A percentile compares a stretch with the other conserved stretches of the same genome.
These are phyloP conservation scores for Erysimum cheiranthoides DNA, from an alignment of 345 rosid genomes.

Conservation along the genomic window DNA sequence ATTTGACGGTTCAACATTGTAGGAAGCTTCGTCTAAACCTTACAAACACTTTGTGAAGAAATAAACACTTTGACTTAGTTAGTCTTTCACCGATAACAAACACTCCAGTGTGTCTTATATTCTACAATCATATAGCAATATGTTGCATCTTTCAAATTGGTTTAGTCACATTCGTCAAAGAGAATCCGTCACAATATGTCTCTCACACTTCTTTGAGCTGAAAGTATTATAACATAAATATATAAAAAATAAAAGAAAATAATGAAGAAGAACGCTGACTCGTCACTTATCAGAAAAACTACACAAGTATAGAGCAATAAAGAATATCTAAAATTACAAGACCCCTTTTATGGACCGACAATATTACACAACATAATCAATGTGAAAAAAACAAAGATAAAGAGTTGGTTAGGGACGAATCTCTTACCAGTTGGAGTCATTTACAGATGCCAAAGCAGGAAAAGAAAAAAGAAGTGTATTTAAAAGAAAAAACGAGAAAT, in stretches of 20 bases:
- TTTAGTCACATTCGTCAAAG: background rate
- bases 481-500: slow-evolving; percentile 22
- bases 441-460: slow-evolving; percentile 42
- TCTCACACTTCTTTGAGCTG: background rate
- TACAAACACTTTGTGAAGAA: slow-evolving; percentile 4
- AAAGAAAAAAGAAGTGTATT: slow-evolving; percentile 4
- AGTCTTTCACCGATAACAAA: slow-evolving; percentile 1
- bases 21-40: slow-evolving; percentile 20
- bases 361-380: slow-evolving; percentile 30
- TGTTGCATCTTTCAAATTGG: background rate
- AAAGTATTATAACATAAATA: too few relatives aligned
- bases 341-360: slow-evolving; percentile 15
- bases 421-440: slow-evolving; percentile 40
- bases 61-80: background rate
- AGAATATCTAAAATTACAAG: slow-evolving; percentile 35
- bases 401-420: slow-evolving; percentile 32
- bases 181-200: background rate
- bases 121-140: background rate
- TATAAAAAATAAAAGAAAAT: background rate
- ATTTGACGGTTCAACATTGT: slow-evolving; percentile 20
- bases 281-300: background rate
- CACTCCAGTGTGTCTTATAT: slow-evolving; percentile 5
- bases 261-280: background rate
- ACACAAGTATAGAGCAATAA: slow-evolving; percentile 3
- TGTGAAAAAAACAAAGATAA: slow-evolving; percentile 1